Evolutionary conservation across 2,329 filamentous ascomycete species (phyloP).

Genomic region (Pyrenophora teres): DNA sequence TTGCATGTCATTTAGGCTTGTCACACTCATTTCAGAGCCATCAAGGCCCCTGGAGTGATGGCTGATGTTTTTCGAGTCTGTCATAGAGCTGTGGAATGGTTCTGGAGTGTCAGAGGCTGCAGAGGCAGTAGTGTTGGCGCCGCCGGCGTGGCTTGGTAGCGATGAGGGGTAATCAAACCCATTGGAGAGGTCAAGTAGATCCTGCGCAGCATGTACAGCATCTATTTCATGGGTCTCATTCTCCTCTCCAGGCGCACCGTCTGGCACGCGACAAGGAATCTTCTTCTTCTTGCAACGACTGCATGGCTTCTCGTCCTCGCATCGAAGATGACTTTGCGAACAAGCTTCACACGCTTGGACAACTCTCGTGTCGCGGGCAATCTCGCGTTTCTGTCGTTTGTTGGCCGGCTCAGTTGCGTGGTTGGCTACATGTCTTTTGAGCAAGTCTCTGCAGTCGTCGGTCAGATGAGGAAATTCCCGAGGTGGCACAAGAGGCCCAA

Average conservation of each 20-base stretch:
- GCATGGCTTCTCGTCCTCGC: slow-evolving; percentile 61
- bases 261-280: slow-evolving; percentile 49
- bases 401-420: slow-evolving; percentile 47
- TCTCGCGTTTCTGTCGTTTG: slow-evolving; percentile 33
- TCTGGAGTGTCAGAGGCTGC: slow-evolving; percentile 11
- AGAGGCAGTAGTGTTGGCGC: slow-evolving; percentile 5
- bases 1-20: slow-evolving; percentile 6
- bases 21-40: background rate
- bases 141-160: slow-evolving; percentile 9
- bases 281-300: slow-evolving; percentile 57
- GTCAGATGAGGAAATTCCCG: slow-evolving; percentile 6
- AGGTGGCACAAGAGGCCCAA: background rate
- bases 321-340: slow-evolving; percentile 58
- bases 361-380: slow-evolving; percentile 34
- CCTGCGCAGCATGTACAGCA: slow-evolving; percentile 38
- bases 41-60: background rate
- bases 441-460: slow-evolving; percentile 47
- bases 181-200: slow-evolving; percentile 37
- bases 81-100: slow-evolving; percentile 4
- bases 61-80: background rate
- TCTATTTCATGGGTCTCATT: slow-evolving; percentile 28
- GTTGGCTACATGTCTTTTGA: slow-evolving; percentile 57
- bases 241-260: slow-evolving; percentile 16
- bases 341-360: slow-evolving; percentile 58
- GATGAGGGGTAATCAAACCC: slow-evolving; percentile 25